A percentile compares a stretch with the other conserved stretches of the same genome.
Evolutionary conservation across 805 yeast genomes (phyloP).

Genomic region (Candida schatavii): DNA sequence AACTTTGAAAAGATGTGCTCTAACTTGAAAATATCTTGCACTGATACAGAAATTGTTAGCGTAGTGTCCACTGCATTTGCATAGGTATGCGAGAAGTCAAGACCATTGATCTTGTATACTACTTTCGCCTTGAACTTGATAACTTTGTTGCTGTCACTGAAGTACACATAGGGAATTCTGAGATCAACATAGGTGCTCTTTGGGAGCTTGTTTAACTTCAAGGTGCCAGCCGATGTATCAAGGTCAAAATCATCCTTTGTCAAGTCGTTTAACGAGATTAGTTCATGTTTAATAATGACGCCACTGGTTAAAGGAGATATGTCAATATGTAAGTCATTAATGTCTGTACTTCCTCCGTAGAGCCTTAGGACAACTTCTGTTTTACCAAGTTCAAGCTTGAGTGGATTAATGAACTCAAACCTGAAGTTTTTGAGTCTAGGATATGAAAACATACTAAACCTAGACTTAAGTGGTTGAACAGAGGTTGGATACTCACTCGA

Average conservation of each 20-base stretch:
- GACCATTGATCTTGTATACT: constrained; percentile 17
- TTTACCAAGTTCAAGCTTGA: constrained; percentile 24
- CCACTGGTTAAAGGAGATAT: constrained; percentile 18
- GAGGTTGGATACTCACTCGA: neutral
- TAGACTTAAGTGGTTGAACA: neutral
- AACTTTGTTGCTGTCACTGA: constrained; percentile 23
- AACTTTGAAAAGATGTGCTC: constrained; percentile 61
- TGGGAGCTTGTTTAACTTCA: neutral
- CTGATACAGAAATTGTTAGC: constrained; percentile 67
- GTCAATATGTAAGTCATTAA: constrained; percentile 23
- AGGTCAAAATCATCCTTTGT: constrained; percentile 6
- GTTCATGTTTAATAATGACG: constrained; percentile 9
- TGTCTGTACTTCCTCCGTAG: constrained; percentile 27
- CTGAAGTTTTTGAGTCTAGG: constrained; percentile 21
- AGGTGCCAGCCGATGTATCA: neutral
- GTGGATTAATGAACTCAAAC: constrained; percentile 25
- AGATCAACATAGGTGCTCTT: constrained; percentile 14
- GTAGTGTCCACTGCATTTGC: constrained; percentile 47
- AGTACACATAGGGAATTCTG: constrained; percentile 29
- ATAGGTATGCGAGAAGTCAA: constrained; percentile 18
- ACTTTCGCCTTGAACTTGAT: constrained; percentile 20
- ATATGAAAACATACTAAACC: constrained; percentile 10
- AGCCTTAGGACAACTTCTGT: constrained; percentile 24
- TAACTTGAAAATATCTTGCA: constrained; percentile 70
- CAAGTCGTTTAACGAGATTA: neutral